phyloP scores from a whole-genome alignment of 805 yeast species.

The Hanseniaspora singularis region DNA sequence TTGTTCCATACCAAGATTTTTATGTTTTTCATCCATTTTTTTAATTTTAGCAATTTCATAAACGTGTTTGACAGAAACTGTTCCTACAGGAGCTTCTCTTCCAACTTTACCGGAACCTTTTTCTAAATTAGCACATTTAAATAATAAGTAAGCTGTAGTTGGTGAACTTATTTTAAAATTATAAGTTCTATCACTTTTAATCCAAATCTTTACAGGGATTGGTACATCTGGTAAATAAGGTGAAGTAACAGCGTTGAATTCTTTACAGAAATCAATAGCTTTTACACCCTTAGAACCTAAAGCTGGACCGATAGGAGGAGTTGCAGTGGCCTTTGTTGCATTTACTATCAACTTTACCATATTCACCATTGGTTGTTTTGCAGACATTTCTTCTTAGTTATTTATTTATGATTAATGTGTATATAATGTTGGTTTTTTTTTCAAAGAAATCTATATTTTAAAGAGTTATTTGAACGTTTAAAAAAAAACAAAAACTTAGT shows the following conservation, averaged over 20 bases:
- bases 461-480: too few relatives aligned
- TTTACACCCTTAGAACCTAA: conserved; percentile 96
- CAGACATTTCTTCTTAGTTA: too few relatives aligned
- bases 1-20: conserved; percentile 53
- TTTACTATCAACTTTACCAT: conserved; percentile 83
- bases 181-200: conserved; percentile 87
- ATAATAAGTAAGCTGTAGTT: conserved; percentile 73
- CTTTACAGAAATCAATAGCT: conserved; percentile 96
- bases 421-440: too few relatives aligned
- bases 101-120: conserved; percentile 55
- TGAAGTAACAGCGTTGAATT: conserved; percentile 94
- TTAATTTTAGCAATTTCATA: conserved; percentile 93
- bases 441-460: not conserved
- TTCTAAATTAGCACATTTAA: conserved; percentile 58
- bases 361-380: conserved; percentile 5
- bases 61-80: conserved; percentile 67
- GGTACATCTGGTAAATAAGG: conserved; percentile 77
- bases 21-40: conserved; percentile 71
- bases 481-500: too few relatives aligned
- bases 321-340: conserved; percentile 96
- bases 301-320: conserved; percentile 99
- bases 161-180: conserved; percentile 81
- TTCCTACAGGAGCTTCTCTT: conserved; percentile 40
- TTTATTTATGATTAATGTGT: not conserved
- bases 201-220: conserved; percentile 71